Percentiles rank a stretch among this genome's conserved stretches.
Evolutionary conservation across 2,329 filamentous ascomycete species (phyloP).

Genomic region (Neurospora sp.): DNA sequence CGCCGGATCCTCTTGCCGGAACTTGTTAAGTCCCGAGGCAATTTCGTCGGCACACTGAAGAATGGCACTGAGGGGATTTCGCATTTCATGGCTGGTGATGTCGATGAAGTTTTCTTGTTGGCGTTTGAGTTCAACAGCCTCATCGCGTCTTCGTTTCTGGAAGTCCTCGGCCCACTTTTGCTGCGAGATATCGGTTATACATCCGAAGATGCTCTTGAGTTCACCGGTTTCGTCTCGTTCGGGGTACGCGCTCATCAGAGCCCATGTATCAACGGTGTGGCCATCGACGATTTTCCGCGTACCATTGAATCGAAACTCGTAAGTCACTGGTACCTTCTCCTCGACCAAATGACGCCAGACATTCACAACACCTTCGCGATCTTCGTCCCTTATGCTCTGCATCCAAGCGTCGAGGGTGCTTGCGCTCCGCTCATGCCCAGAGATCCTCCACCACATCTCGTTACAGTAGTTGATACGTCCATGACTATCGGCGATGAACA

Average conservation of each 20-base stretch:
- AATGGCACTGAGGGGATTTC: conserved; percentile 61
- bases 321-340: conserved; percentile 54
- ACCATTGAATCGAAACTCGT: conserved; percentile 68
- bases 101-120: conserved; percentile 66
- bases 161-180: conserved; percentile 79
- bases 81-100: conserved; percentile 67
- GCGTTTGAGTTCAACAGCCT: conserved; percentile 71
- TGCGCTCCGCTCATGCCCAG: conserved; percentile 51
- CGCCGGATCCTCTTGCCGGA: conserved; percentile 24
- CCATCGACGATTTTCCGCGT: conserved; percentile 51
- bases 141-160: conserved; percentile 67
- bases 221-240: conserved; percentile 55
- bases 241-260: conserved; percentile 66
- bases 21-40: conserved; percentile 49
- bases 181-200: conserved; percentile 75
- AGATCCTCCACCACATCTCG: conserved; percentile 68
- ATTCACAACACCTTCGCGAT: conserved; percentile 46
- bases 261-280: conserved; percentile 61
- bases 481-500: conserved; percentile 69
- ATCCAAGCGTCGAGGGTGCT: conserved; percentile 59
- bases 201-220: conserved; percentile 68
- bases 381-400: conserved; percentile 59
- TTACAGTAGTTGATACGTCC: conserved; percentile 73
- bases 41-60: conserved; percentile 50
- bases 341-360: conserved; percentile 55